phyloP scores from a whole-genome alignment of 2,329 filamentous ascomycete species.

The Epichloe typhina region DNA sequence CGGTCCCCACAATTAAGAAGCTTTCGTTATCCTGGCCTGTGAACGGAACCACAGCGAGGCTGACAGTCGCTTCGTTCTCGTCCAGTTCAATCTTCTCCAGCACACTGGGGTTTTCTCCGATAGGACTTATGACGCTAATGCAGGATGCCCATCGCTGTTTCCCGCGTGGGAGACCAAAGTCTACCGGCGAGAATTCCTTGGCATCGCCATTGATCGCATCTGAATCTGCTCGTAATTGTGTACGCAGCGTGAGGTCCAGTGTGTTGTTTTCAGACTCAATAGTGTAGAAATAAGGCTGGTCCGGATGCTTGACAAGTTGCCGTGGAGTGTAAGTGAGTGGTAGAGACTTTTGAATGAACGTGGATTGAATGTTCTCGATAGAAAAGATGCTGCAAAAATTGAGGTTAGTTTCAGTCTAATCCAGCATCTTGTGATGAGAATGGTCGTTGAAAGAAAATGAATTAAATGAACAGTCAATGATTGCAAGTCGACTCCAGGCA shows the following conservation, averaged over 20 bases:
- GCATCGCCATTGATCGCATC: constrained; percentile 58
- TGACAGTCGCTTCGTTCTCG: constrained; percentile 85
- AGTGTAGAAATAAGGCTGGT: constrained; percentile 81
- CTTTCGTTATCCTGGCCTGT: constrained; percentile 76
- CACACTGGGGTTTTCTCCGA: constrained; percentile 54
- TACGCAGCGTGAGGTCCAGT: constrained; percentile 57
- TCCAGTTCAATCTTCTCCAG: constrained; percentile 69
- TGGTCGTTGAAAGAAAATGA: no score
- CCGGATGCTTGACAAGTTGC: constrained; percentile 75
- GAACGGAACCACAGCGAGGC: constrained; percentile 72
- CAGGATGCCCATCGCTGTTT: constrained; percentile 89
- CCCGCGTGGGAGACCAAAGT: constrained; percentile 80
- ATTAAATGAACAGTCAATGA: no score
- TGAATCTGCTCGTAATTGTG: constrained; percentile 59
- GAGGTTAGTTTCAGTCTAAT: no score
- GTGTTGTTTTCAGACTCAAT: constrained; percentile 91
- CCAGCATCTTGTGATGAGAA: no score
- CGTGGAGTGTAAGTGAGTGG: constrained; percentile 82
- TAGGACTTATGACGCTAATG: constrained; percentile 82
- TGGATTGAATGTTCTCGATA: constrained; percentile 73
- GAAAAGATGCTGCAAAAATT: constrained; percentile 47
- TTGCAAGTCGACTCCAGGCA: no score
- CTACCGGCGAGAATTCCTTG: constrained; percentile 55
- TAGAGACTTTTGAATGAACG: constrained; percentile 75
- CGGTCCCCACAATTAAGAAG: constrained; percentile 85